Evolutionary conservation across 306 rosid species (phyloP), one percentile per base, ranked within the genome.

Genomic region (Lathyrus sativus): DNA sequence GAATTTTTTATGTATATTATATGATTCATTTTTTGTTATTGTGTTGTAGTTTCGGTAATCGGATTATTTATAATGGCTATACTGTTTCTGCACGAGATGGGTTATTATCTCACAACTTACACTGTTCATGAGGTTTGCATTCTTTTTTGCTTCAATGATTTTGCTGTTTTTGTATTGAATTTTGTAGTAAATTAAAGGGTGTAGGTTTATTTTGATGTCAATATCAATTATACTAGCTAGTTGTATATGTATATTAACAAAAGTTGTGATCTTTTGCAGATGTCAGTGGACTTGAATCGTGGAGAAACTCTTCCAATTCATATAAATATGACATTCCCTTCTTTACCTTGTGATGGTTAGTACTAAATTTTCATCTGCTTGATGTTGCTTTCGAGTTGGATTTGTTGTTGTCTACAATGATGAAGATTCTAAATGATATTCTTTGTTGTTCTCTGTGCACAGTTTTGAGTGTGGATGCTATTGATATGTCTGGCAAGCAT

Each of bases 281-380:
- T 93, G 99, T 82, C 97, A 9, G 99, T 90, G 13, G 99, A 93
- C 75, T 83, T 93, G 82, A 93, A 84, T 63, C 96, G 97, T 1
- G 97, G 99, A 70, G 99, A 90, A 75, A 93, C 85, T 68, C 99
- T 93, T 78, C 99, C 99, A 0, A 93, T 93, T 77, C 97, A 93
- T 74, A 85, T 93, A 70, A 93, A 93, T 76, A 81, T 90, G 81
- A 90, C 99, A 4, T 90, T 93, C 76, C 99, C 99, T 74, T 75
- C 97, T 31, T 78, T 93, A 74, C 99, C 99, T 63, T 93, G 97
- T 78, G 97, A 93, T 42, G 99, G 99, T 93, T 68, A 72, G 96
- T 29, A 48, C 58, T 13, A 6, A 62, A 50, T 56, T 73, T 53
- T 67, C 37, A 15, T 72, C 44, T 79, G 28, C 37, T 70, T 74